Conservation (phyloP, 2,329 filamentous ascomycete species). For the Beauveria pseudobassiana region DNA sequence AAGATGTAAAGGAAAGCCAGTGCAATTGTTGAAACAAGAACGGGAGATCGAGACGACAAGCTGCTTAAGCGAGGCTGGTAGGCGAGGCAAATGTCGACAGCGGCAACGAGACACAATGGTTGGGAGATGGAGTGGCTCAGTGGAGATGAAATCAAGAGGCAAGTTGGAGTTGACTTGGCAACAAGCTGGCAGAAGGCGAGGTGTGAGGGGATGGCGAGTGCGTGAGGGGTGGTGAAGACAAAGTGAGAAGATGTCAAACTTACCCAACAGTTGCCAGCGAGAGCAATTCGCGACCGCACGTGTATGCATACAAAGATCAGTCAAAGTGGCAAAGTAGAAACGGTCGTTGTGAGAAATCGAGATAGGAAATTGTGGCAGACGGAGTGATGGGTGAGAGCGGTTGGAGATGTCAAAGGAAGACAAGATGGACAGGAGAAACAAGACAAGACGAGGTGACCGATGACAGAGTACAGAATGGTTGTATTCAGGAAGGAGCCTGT, state of each 20-base stretch:
- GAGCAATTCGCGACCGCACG: slow-evolving; percentile 25
- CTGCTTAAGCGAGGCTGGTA: background rate
- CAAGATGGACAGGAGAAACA: background rate
- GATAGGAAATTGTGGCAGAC: slow-evolving; percentile 7
- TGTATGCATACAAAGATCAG: slow-evolving; percentile 31
- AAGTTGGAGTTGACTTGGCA: background rate
- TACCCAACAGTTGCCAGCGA: slow-evolving; percentile 19
- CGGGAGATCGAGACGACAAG: background rate
- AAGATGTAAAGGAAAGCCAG: background rate
- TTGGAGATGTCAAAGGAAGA: slow-evolving; percentile 7
- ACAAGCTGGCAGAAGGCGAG: background rate
- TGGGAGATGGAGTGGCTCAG: background rate
- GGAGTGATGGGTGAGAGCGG: slow-evolving; percentile 1
- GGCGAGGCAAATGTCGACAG: background rate
- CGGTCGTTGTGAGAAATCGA: slow-evolving; percentile 4
- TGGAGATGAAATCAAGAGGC: too few species aligned
- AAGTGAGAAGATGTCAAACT: slow-evolving; percentile 9
- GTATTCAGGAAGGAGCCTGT: background rate
- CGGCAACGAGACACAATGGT: background rate
- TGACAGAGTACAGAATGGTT: background rate
- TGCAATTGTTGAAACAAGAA: background rate
- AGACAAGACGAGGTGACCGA: background rate
- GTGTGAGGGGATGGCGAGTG: background rate
- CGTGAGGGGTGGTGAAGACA: slow-evolving; percentile 1
- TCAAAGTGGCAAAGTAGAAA: slow-evolving; percentile 11